Evolutionary conservation across 305 asterid genomes (phyloP).

Genomic region (Solanum chacoense): DNA sequence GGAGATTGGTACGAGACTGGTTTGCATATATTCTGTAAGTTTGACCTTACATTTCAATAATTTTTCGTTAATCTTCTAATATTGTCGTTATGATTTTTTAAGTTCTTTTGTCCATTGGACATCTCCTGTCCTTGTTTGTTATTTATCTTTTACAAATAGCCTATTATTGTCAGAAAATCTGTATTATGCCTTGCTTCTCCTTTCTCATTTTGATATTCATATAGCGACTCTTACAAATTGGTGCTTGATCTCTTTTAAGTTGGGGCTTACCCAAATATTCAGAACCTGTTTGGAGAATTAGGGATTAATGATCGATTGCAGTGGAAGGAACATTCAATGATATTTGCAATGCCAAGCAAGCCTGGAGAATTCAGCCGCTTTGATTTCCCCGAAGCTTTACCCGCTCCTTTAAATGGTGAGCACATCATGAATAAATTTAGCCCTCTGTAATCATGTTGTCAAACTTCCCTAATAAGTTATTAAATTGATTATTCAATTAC

Average conservation of each 20-base stretch:
- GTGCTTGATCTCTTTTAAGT: conserved; percentile 50
- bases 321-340: conserved; percentile 99
- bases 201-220: not conserved
- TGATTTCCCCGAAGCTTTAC: conserved; percentile 77
- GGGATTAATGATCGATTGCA: conserved; percentile 89
- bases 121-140: not conserved
- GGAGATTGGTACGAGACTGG: conserved; percentile 99
- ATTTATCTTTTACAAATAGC: not conserved
- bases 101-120: not conserved
- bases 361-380: conserved; percentile 98
- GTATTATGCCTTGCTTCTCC: not conserved
- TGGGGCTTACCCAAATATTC: conserved; percentile 98
- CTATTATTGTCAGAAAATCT: not conserved
- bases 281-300: conserved; percentile 92
- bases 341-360: conserved; percentile 95
- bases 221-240: conserved; percentile 19
- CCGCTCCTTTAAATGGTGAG: conserved; percentile 89
- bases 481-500: not conserved
- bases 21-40: conserved; percentile 93
- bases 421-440: not conserved
- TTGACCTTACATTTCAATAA: not conserved
- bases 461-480: not conserved
- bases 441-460: not conserved
- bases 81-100: not conserved
- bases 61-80: not conserved